Evolutionary conservation across 1,284 basidiomycete genomes (phyloP).

Genomic region (Cystobasidium pallidum): DNA sequence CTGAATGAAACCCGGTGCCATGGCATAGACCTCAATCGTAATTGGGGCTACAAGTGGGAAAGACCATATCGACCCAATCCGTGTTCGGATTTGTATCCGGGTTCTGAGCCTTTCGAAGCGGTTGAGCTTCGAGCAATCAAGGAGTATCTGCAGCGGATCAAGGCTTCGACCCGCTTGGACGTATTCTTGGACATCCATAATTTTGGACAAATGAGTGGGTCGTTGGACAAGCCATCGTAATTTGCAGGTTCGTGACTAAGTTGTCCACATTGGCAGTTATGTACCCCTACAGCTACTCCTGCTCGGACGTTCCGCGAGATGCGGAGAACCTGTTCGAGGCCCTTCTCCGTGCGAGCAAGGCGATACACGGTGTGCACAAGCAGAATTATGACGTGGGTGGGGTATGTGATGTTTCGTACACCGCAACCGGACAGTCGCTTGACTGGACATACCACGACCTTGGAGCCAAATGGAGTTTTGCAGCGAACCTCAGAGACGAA

Average conservation of each 20-base stretch:
- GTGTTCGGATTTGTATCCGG: conserved; percentile 48
- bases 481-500: conserved; percentile 76
- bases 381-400: conserved; percentile 62
- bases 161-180: conserved; percentile 61
- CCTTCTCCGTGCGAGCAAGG: conserved; percentile 69
- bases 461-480: conserved; percentile 74
- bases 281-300: conserved; percentile 75
- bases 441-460: conserved; percentile 73
- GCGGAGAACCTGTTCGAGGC: conserved; percentile 82
- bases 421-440: conserved; percentile 71
- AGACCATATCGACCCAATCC: conserved; percentile 44
- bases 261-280: conserved; percentile 55
- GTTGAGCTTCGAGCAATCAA: conserved; percentile 75
- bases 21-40: conserved; percentile 80
- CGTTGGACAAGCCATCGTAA: background rate
- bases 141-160: conserved; percentile 63
- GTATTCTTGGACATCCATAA: conserved; percentile 75
- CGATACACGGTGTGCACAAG: conserved; percentile 60
- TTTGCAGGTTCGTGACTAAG: conserved; percentile 51
- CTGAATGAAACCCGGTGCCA: conserved; percentile 58
- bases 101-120: conserved; percentile 69
- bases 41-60: conserved; percentile 62
- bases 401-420: conserved; percentile 55
- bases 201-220: conserved; percentile 77
- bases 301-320: conserved; percentile 68